Base-by-base conservation (phyloP, 176 grass and related monocot genomes). In the Juncus effusus region DNA sequence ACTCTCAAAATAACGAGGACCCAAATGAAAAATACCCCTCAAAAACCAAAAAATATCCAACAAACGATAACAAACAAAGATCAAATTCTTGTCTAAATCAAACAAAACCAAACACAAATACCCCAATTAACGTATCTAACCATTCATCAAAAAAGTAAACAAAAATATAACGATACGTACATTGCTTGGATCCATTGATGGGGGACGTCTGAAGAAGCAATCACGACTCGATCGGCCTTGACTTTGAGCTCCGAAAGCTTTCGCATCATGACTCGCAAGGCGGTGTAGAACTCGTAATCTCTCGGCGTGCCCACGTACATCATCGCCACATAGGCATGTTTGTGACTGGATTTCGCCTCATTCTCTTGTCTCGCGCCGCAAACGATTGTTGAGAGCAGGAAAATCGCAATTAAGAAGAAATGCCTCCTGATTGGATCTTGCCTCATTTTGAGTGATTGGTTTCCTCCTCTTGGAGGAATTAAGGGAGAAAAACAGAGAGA, bases 261-360 rank as follows among this genome's bases (percentile, higher is more conserved):
- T 56, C 93, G 80, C 93, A 97, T 97, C 93, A 97, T 97, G 13
- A 97, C 93, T 45, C 93, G 70, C 75, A 87, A 79, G 37, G 93
- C 93, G 12, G 92, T 85, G 75, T 92, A 92, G 85, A 97, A 97
- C 80, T 97, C 93, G 82, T 97, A 97, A 69, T 97, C 93, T 79
- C 93, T 76, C 66, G 93, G 85, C 71, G 93, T 97, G 38, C 93
- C 93, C 93, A 97, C 92, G 85, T 97, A 97, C 93, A 97, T 97
- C 88, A 97, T 97, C 39, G 93, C 93, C n/a, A 85, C 93, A 75
- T 97, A 97, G 12, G 93, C 93, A 52, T 97, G 77, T 36, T 75
- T 71, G 55, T 83, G 79, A 40, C 15, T 16, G n/a, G 2, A 40
- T 38, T 16, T 42, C 80, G 28, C 16, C 60, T 59, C 41, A 7